Evolutionary conservation across 371 early-diverging fungal genomes (phyloP), one percentile per base, ranked within the genome.

Genomic region (Umbelopsis sp.): DNA sequence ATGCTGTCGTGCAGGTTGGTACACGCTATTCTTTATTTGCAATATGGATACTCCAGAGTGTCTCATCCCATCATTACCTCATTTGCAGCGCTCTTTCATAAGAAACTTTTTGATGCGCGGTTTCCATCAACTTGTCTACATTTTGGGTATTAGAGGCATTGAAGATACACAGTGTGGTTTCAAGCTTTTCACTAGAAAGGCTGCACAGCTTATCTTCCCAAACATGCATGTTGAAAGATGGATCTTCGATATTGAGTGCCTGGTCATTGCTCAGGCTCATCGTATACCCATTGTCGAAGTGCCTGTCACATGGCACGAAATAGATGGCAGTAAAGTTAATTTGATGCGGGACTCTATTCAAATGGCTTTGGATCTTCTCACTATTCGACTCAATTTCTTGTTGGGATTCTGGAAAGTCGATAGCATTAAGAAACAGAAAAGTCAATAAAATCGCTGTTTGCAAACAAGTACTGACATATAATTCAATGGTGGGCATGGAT

Each of bases 81-180:
- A 44, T 45, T 18, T 45, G 44, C 74, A 95, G 95, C 88, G 97
- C 25, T 94, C 96, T 10, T 88, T 89, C 65, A 83, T 97, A 50
- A 89, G 97, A 66, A 96, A 95, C 74, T 87, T 96, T 64, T 85
- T 97, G 70, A 96, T 96, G 94, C 88, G 91, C 75, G 89, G 92
- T 7, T 97, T 98, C 83, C 97, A 98, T 79, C 83, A 86, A 48
- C 73, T 95, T 64, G 92, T 98, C 37, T 90, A 90, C 67, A 67
- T 94, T 9, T 82, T 97, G 63, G 93, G 93, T 11, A 92, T 97
- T 70, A 84, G 92, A 20, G 86, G 87, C 4, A 92, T 97, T 70
- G 88, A 90, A 48, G 97, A 98, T 77, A 97, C 97, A 3, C 97
- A 98, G 77, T 98, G 98, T 77, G 98, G 98, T 3, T 98, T 98